A percentile compares a stretch with the other conserved stretches of the same genome.
phyloP scores from a whole-genome alignment of 2,329 filamentous ascomycete genomes.

The Coniochaeta pulveracea region DNA sequence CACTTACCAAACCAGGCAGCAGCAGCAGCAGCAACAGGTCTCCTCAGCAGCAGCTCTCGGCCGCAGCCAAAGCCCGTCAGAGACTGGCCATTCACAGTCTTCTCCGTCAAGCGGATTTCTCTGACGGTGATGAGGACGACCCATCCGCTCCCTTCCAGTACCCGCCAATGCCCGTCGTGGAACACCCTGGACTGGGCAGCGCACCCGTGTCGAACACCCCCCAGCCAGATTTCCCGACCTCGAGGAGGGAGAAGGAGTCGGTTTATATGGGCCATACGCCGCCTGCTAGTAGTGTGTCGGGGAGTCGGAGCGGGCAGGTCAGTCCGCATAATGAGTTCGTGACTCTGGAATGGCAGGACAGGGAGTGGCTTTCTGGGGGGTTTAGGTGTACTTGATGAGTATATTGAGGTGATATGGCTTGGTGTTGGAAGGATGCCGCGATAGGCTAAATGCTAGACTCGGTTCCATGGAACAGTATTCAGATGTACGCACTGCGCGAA shows the following conservation, averaged over 20 bases:
- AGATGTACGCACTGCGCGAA: no score
- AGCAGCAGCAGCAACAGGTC: not conserved
- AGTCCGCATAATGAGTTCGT: not conserved
- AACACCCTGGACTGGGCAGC: not conserved
- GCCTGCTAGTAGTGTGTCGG: no score
- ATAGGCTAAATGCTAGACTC: no score
- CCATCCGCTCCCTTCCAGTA: not conserved
- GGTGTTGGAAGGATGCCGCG: no score
- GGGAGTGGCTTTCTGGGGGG: slow-evolving; percentile 3
- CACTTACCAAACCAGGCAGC: not conserved
- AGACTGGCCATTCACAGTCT: slow-evolving; percentile 18
- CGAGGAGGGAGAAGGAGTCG: not conserved
- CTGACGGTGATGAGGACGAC: slow-evolving; percentile 14
- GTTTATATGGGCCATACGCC: no score
- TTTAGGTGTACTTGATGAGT: no score
- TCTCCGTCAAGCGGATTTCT: slow-evolving; percentile 15
- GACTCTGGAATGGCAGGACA: slow-evolving; percentile 1
- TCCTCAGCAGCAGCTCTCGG: slow-evolving; percentile 10
- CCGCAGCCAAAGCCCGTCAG: slow-evolving; percentile 12
- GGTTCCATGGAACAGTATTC: no score
- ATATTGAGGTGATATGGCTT: no score
- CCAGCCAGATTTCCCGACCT: slow-evolving; percentile 1
- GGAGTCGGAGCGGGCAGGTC: not conserved
- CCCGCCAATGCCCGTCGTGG: not conserved
- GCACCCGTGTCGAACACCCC: slow-evolving; percentile 2